A percentile compares a stretch with the other conserved stretches of the same genome.
phyloP scores from a whole-genome alignment of 139 green algal genomes.

The Klebsormidium nitens region DNA sequence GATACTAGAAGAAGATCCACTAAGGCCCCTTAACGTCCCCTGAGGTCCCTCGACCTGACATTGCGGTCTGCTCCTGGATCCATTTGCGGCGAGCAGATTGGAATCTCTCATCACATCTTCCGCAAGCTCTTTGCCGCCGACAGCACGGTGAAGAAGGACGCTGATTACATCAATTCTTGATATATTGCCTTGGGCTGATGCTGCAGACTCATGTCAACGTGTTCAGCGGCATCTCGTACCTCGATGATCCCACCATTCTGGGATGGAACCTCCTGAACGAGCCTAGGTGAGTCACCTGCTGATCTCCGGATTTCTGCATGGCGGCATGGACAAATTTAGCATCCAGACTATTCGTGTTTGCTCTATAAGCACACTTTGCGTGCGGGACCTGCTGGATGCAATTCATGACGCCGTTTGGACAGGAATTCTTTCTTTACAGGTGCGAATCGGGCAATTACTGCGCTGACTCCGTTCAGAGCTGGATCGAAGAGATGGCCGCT shows the following conservation, averaged over 20 bases:
- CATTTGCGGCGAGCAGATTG: too few relatives aligned
- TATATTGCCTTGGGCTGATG: neutral
- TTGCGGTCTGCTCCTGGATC: too few relatives aligned
- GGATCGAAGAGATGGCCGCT: neutral
- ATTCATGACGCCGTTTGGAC: too few relatives aligned
- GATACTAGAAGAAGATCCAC: too few relatives aligned
- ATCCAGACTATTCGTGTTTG: too few relatives aligned
- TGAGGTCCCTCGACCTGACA: too few relatives aligned
- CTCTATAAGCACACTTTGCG: neutral
- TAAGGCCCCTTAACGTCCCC: too few relatives aligned
- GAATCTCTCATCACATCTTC: too few relatives aligned
- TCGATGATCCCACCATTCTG: constrained; percentile 70
- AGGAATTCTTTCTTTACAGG: constrained; percentile 1
- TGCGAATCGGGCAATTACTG: neutral
- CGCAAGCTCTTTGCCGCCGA: too few relatives aligned
- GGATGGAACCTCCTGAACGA: constrained; percentile 56
- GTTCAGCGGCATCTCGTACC: constrained; percentile 45
- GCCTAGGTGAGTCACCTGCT: constrained; percentile 28
- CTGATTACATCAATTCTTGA: too few relatives aligned
- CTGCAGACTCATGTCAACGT: constrained; percentile 30
- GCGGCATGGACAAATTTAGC: too few relatives aligned
- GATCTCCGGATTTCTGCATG: neutral
- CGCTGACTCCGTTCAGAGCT: neutral
- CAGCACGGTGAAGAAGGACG: too few relatives aligned
- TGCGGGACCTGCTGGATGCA: neutral